Evolutionary conservation across 768 basidiomycete genomes (phyloP), one percentile per base, ranked within the genome.

Genomic region (Agaricus bisporus): DNA sequence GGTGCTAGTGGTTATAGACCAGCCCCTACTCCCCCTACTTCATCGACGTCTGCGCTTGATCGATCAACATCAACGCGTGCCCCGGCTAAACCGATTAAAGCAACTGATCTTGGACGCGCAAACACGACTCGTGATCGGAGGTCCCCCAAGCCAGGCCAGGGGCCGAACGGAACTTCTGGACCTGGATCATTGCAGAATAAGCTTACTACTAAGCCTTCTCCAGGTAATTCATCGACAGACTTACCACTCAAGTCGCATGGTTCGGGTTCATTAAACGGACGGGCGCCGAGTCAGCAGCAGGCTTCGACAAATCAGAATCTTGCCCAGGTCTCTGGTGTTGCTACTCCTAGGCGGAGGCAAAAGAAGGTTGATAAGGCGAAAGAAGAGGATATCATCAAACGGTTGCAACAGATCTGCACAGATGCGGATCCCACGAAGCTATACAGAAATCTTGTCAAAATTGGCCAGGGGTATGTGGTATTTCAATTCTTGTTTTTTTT

Each of bases 391-490:
- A 93, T 98, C 56, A 86, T 98, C 57, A 87, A 85, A 61, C 83
- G 94, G 15, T 69, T 99, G 60, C 87, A 91, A 65, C 85, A 86
- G 63, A 98, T 99, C 63, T 99, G 97, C 64, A 95, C 95, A 2
- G 93, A 97, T 65, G 95, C 93, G 4, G 97, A 99, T 69, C 97
- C 97, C 26, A 98, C 95, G 35, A 83, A 83, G 68, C 72, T 98
- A 35, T 98, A 98, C 64, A 79, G 95, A 54, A 94, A 82, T 63
- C 77, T 98, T 41, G 85, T 91, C 70, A 98, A 98, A 81, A 97
- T 98, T 64, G 97, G 95, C 38, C 95, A 98, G 69, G 97, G 95
- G 93, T 95, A 61, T 64, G 88, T 63, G 14, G 20, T 58, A 56
- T 54, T 52, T 48, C 49, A 41, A 36, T 43, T 49, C n/a, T n/a